Evolutionary conservation across 352 stramenopile genomes (phyloP).

Genomic region (Phytophthora chlamydospora): DNA sequence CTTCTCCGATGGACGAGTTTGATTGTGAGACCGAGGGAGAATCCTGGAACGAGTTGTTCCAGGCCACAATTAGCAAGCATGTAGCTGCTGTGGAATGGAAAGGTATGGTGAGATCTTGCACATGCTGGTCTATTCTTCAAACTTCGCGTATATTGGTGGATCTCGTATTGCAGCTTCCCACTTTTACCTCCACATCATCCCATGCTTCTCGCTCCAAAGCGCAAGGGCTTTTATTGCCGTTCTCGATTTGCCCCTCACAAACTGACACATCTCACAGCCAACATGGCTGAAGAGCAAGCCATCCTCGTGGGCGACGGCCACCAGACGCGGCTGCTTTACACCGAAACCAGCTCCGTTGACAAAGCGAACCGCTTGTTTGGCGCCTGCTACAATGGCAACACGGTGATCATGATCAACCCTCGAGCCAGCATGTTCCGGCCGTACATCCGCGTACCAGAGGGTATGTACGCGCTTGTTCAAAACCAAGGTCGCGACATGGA

Average conservation of each 20-base stretch:
- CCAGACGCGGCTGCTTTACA: slow-evolving; percentile 61
- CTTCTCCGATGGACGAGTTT: not conserved
- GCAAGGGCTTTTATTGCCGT: too few species aligned
- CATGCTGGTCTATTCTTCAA: not conserved
- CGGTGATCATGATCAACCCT: slow-evolving; percentile 75
- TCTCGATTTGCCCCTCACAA: not conserved
- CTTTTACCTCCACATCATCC: not conserved
- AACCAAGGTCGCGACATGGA: slow-evolving; percentile 76
- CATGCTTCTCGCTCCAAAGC: not conserved
- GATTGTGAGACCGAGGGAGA: not conserved
- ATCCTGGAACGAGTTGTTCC: not conserved
- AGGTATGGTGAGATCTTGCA: slow-evolving; percentile 2
- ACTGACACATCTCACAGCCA: not conserved
- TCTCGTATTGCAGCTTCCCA: slow-evolving; percentile 1
- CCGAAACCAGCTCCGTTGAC: slow-evolving; percentile 54
- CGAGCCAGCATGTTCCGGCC: slow-evolving; percentile 55
- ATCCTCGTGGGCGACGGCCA: slow-evolving; percentile 20
- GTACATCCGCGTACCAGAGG: slow-evolving; percentile 85
- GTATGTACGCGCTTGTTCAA: slow-evolving; percentile 86
- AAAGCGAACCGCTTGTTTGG: slow-evolving; percentile 69
- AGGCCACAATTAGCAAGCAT: too few species aligned
- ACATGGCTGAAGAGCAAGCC: slow-evolving; percentile 28
- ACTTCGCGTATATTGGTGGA: not conserved
- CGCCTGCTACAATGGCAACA: slow-evolving; percentile 71
- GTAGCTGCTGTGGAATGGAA: too few species aligned